Evolutionary conservation across 2,329 filamentous ascomycete genomes (phyloP), one percentile per base, ranked within the genome.

Genomic region (Herpotrichia juniperi): DNA sequence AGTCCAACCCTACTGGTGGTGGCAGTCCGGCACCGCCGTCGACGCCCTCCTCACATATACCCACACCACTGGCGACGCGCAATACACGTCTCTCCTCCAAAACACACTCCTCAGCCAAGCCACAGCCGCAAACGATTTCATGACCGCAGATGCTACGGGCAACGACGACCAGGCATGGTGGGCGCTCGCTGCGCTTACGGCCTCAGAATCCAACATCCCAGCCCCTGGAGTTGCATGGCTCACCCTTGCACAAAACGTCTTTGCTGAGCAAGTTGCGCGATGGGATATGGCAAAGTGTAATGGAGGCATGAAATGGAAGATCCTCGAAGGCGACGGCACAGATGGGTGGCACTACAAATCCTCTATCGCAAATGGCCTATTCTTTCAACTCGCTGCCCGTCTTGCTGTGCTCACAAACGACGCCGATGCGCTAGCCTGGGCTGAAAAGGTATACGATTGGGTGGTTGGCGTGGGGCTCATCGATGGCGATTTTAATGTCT

Each of bases 341-440:
- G 86, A 86, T 57, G 91, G 91, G 8, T 87, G 90, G 67, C 80
- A 84, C 62, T 93, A 96, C 81, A 93, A 91, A 72, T 92, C 93
- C 74, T 81, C 85, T 16, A 83, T 92, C 59, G 85, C 87, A 50
- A 93, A 93, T 69, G 90, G 89, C 16, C 84, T 86, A 4, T 86
- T 96, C 71, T 92, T 94, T 74, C 88, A 93, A 69, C 80, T 96
- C 28, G 87, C 88, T 1, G 89, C 90, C 0, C 85, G 90, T 6
- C 79, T 93, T 10, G 88, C 85, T 4, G 81, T 86, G 37, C 83
- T 82, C 42, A 89, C 86, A 0, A 82, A 81, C 9, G 85, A 88
- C 62, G 70, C 79, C 1, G 63, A 67, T 4, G 61, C 63, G 7
- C 42, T 54, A 16, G 79, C 86, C 2, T 90, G 87, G 87, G 88